A percentile compares a stretch with the other conserved stretches of the same genome.
phyloP scores from a whole-genome alignment of 495 filamentous ascomycete species.

The Hypoxylon intermedium region DNA sequence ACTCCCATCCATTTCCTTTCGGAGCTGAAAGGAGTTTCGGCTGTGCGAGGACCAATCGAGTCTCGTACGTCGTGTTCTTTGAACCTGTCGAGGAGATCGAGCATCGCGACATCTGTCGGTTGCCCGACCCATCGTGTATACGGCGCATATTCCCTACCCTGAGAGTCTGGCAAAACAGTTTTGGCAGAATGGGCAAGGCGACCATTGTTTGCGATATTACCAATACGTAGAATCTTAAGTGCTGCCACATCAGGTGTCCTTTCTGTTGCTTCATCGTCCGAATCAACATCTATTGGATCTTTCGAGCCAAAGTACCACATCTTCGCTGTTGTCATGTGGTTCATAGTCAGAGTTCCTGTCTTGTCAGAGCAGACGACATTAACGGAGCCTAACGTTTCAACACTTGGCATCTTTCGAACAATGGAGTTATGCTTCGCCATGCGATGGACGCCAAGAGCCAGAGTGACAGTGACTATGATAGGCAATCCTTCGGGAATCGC shows the following conservation, averaged over 20 bases:
- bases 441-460: conserved; percentile 90
- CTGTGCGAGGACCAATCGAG: conserved; percentile 74
- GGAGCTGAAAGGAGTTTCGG: conserved; percentile 93
- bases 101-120: conserved; percentile 93
- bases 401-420: conserved; percentile 91
- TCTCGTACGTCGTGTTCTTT: conserved; percentile 90
- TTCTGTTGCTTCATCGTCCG: conserved; percentile 66
- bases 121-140: conserved; percentile 95
- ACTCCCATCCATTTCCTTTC: conserved; percentile 99
- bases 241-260: conserved; percentile 73
- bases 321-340: conserved; percentile 97
- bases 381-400: conserved; percentile 96
- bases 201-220: conserved; percentile 96
- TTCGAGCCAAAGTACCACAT: conserved; percentile 88
- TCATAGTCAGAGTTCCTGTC: conserved; percentile 93
- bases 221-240: conserved; percentile 80
- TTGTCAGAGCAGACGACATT: conserved; percentile 99
- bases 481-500: conserved; percentile 97
- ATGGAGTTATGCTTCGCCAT: conserved; percentile 96
- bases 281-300: conserved; percentile 75
- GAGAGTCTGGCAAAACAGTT: conserved; percentile 78
- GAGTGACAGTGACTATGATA: conserved; percentile 96
- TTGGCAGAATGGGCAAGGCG: conserved; percentile 76
- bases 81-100: conserved; percentile 89
- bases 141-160: conserved; percentile 63